Evolutionary conservation across 2,329 filamentous ascomycete species (phyloP).

Genomic region (Pseudonectria buxi): DNA sequence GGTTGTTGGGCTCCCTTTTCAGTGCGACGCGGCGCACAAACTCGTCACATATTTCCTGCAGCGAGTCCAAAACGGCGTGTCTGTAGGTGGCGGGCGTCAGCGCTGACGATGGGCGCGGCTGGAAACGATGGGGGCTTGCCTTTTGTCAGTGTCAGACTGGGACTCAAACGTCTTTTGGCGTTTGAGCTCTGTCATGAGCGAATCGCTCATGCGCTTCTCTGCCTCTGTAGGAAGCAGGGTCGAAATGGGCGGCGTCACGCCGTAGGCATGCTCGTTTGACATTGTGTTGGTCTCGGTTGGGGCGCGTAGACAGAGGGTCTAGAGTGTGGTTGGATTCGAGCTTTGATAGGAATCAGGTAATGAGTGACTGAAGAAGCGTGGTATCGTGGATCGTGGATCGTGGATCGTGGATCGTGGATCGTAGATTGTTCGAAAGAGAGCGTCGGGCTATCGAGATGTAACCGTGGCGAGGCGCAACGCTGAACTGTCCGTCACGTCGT

Average conservation of each 20-base stretch:
- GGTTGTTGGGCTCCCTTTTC: slow-evolving; percentile 63
- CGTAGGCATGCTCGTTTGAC: slow-evolving; percentile 39
- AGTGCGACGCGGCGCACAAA: slow-evolving; percentile 79
- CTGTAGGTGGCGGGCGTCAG: slow-evolving; percentile 35
- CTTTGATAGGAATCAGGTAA: too few relatives aligned
- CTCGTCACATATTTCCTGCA: slow-evolving; percentile 75
- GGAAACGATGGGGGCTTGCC: slow-evolving; percentile 41
- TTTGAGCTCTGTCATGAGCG: slow-evolving; percentile 77
- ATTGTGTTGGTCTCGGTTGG: slow-evolving; percentile 18
- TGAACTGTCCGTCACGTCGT: too few relatives aligned
- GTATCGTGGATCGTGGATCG: too few relatives aligned
- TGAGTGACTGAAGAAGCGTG: too few relatives aligned
- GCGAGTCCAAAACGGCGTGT: slow-evolving; percentile 63
- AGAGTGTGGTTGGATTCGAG: neutral
- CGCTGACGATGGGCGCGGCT: neutral
- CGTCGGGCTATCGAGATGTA: too few relatives aligned
- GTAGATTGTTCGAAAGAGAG: too few relatives aligned
- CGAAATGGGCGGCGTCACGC: slow-evolving; percentile 81
- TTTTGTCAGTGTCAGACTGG: slow-evolving; percentile 72
- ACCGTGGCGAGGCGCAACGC: too few relatives aligned
- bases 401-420: too few relatives aligned
- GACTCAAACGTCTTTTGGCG: slow-evolving; percentile 88
- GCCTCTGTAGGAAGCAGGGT: slow-evolving; percentile 64
- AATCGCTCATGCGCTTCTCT: slow-evolving; percentile 71
- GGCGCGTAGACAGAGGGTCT: slow-evolving; percentile 2